Conservation (phyloP, 2,329 filamentous ascomycete species). For the Apiospora rasikravindrae region DNA sequence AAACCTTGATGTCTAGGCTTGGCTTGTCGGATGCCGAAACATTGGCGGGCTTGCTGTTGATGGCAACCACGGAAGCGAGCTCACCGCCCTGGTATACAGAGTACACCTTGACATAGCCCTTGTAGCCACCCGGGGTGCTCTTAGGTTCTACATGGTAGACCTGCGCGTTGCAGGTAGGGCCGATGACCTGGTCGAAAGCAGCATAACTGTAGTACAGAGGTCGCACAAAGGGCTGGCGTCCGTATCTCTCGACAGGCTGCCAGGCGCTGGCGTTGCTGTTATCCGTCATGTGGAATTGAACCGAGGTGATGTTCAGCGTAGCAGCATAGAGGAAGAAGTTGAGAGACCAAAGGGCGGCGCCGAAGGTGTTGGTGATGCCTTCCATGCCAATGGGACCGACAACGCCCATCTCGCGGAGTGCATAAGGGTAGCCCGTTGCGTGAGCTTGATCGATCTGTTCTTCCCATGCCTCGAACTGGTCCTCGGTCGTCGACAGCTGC, state of each 20-base stretch:
- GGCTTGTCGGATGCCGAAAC: constrained; percentile 42
- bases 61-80: constrained; percentile 48
- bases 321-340: constrained; percentile 58
- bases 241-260: constrained; percentile 49
- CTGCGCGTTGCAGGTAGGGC: constrained; percentile 48
- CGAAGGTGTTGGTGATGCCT: constrained; percentile 53
- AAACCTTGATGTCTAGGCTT: constrained; percentile 46
- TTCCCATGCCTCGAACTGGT: constrained; percentile 53
- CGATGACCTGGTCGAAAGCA: constrained; percentile 56
- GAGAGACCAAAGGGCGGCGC: constrained; percentile 55
- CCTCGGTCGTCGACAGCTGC: constrained; percentile 50
- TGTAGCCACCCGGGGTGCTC: constrained; percentile 42
- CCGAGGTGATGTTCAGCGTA: constrained; percentile 50
- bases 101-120: constrained; percentile 49
- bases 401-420: constrained; percentile 56
- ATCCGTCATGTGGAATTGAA: constrained; percentile 60
- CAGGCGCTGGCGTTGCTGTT: constrained; percentile 56
- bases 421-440: constrained; percentile 49
- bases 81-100: constrained; percentile 48
- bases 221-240: constrained; percentile 47
- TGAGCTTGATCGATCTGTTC: constrained; percentile 47
- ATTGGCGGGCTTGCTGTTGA: constrained; percentile 52
- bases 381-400: constrained; percentile 53
- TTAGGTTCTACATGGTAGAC: constrained; percentile 41
- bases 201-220: constrained; percentile 56